A percentile compares a stretch with the other conserved stretches of the same genome.
These are phyloP conservation scores for Salix caprea DNA, from an alignment of 345 rosid genomes.

Conservation along the genomic window DNA sequence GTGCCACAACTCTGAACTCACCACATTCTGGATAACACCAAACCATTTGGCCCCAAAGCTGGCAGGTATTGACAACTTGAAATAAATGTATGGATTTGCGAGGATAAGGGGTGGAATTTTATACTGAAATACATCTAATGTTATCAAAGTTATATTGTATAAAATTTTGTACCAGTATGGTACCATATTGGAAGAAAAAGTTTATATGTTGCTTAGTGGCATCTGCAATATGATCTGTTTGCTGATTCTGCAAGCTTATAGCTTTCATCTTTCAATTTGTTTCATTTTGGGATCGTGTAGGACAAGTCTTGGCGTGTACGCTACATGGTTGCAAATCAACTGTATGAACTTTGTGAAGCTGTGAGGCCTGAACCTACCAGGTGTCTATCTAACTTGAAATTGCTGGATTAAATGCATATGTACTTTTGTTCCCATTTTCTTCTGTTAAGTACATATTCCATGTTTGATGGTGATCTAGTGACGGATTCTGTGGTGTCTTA, in stretches of 20 bases:
- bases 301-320: constrained; percentile 99
- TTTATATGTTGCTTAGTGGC: neutral
- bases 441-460: neutral
- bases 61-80: neutral
- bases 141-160: neutral
- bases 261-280: neutral
- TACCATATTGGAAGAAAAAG: neutral
- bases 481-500: neutral
- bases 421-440: neutral
- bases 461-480: neutral
- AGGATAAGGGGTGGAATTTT: neutral
- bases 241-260: neutral
- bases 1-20: neutral
- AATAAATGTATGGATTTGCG: neutral
- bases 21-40: neutral
- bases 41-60: neutral
- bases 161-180: neutral
- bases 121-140: neutral
- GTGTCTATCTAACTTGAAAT: constrained; percentile 31
- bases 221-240: neutral
- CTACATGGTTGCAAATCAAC: constrained; percentile 93
- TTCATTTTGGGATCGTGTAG: constrained; percentile 22
- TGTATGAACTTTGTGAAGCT: constrained; percentile 95
- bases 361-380: constrained; percentile 92
- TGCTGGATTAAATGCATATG: neutral